phyloP scores from a whole-genome alignment of 2,329 filamentous ascomycete species.

The Dactylellina leptospora region DNA sequence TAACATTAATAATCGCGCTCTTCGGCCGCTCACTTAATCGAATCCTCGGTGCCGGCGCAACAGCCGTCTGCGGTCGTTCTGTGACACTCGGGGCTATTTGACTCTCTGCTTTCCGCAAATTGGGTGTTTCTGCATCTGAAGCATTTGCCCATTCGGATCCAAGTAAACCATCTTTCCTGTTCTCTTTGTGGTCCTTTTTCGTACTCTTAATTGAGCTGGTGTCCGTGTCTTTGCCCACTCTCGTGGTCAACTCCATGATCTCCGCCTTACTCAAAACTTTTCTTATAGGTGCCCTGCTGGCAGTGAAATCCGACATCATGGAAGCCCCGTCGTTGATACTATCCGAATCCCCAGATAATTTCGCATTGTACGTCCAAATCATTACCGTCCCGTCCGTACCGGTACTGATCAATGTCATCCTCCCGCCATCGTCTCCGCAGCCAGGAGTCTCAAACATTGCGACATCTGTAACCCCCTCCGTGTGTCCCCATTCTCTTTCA shows the following conservation, averaged over 20 bases:
- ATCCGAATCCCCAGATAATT: conserved; percentile 39
- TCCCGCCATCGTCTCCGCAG: conserved; percentile 64
- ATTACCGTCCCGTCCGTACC: conserved; percentile 84
- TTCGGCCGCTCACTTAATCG: conserved; percentile 45
- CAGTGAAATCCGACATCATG: conserved; percentile 63
- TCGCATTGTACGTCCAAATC: conserved; percentile 69
- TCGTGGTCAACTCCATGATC: conserved; percentile 73
- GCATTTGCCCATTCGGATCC: conserved; percentile 31
- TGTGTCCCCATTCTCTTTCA: conserved; percentile 92
- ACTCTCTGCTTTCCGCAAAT: conserved; percentile 31
- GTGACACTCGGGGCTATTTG: not conserved
- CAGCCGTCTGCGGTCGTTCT: conserved; percentile 20
- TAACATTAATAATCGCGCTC: conserved; percentile 44
- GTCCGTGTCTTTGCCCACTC: conserved; percentile 43
- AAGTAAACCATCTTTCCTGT: conserved; percentile 41
- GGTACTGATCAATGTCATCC: conserved; percentile 71
- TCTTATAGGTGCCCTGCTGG: conserved; percentile 76
- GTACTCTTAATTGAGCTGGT: conserved; percentile 27
- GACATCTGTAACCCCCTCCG: conserved; percentile 88
- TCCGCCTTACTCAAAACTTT: conserved; percentile 88
- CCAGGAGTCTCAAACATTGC: conserved; percentile 71
- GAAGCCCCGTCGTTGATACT: conserved; percentile 58
- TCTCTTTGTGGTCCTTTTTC: conserved; percentile 43
- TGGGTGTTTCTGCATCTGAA: conserved; percentile 33
- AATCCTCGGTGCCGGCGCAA: conserved; percentile 3